Evolutionary conservation across 2,329 filamentous ascomycete genomes (phyloP).

Genomic region (Paramyrothecium roridum): DNA sequence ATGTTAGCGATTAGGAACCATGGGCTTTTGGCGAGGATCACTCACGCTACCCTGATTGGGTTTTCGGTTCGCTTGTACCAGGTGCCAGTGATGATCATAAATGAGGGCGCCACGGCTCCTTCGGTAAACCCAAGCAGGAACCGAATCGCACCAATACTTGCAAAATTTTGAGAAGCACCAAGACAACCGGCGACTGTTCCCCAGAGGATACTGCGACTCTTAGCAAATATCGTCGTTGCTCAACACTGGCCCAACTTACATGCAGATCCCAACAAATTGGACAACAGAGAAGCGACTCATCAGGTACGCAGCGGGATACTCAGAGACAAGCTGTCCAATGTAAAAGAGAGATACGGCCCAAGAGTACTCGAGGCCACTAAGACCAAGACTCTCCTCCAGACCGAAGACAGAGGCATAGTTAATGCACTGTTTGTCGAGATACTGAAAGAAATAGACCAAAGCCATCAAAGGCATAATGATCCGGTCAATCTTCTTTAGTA

Average conservation of each 20-base stretch:
- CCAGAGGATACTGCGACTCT: conserved; percentile 34
- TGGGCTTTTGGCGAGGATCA: no score
- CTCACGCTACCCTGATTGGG: no score
- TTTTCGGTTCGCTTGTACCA: no score
- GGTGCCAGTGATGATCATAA: conserved; percentile 9
- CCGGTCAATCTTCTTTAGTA: conserved; percentile 28
- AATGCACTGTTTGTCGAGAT: conserved; percentile 46
- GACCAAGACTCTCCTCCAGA: conserved; percentile 39
- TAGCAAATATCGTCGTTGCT: not conserved
- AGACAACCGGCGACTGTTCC: conserved; percentile 40
- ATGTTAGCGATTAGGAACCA: no score
- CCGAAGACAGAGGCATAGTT: conserved; percentile 45
- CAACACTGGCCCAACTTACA: conserved; percentile 24
- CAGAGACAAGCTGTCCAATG: conserved; percentile 40
- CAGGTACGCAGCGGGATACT: conserved; percentile 48
- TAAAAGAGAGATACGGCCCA: conserved; percentile 46
- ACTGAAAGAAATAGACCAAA: conserved; percentile 38
- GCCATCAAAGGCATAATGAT: conserved; percentile 32
- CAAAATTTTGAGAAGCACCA: conserved; percentile 34
- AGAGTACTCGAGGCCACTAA: conserved; percentile 43
- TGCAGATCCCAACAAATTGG: conserved; percentile 44
- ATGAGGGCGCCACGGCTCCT: conserved; percentile 7
- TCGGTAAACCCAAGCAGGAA: conserved; percentile 37
- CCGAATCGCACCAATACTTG: conserved; percentile 33
- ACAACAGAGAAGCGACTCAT: conserved; percentile 47